Evolutionary conservation across 768 basidiomycete genomes (phyloP).

Genomic region (Xanthoconium purpureum): DNA sequence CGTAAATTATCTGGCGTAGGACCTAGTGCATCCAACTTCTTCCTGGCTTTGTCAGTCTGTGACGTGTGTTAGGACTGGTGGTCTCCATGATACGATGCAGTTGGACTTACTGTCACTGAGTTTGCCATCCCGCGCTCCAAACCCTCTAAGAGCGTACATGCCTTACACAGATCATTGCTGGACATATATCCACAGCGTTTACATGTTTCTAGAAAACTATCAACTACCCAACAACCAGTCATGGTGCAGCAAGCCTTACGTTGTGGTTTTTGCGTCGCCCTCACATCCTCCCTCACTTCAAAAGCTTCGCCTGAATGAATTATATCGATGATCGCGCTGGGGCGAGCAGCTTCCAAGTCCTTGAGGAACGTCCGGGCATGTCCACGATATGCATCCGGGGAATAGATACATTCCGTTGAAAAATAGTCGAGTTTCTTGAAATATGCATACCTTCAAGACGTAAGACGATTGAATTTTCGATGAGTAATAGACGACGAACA

Average conservation of each 20-base stretch:
- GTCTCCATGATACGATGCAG: neutral
- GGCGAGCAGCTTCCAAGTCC: constrained; percentile 90
- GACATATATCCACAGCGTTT: constrained; percentile 93
- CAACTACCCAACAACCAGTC: neutral
- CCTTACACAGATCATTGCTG: constrained; percentile 95
- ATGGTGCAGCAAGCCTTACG: constrained; percentile 49
- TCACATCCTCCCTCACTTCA: constrained; percentile 82
- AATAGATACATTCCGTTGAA: constrained; percentile 99
- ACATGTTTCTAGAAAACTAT: constrained; percentile 67
- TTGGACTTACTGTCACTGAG: constrained; percentile 54
- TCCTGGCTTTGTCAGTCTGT: constrained; percentile 67
- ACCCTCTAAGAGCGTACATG: constrained; percentile 87
- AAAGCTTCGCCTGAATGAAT: constrained; percentile 95
- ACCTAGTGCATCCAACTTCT: constrained; percentile 56
- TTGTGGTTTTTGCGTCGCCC: constrained; percentile 76
- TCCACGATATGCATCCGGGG: constrained; percentile 96
- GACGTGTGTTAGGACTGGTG: constrained; percentile 9
- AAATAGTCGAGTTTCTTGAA: constrained; percentile 99
- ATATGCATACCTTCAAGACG: constrained; percentile 81
- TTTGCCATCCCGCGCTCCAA: constrained; percentile 78
- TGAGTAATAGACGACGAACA: constrained; percentile 48
- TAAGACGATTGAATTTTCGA: constrained; percentile 8
- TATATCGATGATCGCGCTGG: constrained; percentile 95
- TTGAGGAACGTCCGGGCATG: constrained; percentile 94
- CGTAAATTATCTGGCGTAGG: constrained; percentile 66